phyloP scores from a whole-genome alignment of 139 green algal species.

The Zygnema cylindricum region DNA sequence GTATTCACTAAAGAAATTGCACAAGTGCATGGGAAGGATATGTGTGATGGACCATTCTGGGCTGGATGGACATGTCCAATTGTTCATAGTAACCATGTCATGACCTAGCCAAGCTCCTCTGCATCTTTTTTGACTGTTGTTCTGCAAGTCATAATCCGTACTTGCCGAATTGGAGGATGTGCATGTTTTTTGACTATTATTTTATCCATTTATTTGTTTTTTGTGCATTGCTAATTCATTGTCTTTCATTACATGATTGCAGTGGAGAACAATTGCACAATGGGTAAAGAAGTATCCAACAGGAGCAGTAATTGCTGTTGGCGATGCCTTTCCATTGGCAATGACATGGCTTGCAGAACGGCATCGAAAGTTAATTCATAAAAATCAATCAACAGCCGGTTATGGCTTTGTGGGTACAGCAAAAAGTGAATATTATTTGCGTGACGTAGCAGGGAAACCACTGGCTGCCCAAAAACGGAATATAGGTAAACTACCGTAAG shows the following conservation, averaged over 20 bases:
- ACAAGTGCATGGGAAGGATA: no score
- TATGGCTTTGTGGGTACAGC: constrained; percentile 59
- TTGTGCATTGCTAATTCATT: no score
- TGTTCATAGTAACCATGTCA: no score
- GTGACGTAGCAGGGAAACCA: neutral
- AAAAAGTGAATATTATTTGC: constrained; percentile 64
- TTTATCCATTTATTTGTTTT: no score
- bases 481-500: constrained; percentile 7
- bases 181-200: no score
- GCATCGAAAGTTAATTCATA: neutral
- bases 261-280: constrained; percentile 50
- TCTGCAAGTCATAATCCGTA: no score
- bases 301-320: constrained; percentile 46
- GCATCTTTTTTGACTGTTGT: no score
- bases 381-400: neutral
- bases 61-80: no score
- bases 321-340: constrained; percentile 61
- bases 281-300: constrained; percentile 39
- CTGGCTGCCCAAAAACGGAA: neutral
- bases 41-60: no score
- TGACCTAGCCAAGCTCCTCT: no score
- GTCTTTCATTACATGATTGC: constrained; percentile 5
- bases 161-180: no score
- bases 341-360: constrained; percentile 47
- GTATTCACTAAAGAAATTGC: no score